These are phyloP conservation scores for Umbelopsis ramanniana DNA, from an alignment of 192 early-diverging fungal genomes.

Conservation along the genomic window DNA sequence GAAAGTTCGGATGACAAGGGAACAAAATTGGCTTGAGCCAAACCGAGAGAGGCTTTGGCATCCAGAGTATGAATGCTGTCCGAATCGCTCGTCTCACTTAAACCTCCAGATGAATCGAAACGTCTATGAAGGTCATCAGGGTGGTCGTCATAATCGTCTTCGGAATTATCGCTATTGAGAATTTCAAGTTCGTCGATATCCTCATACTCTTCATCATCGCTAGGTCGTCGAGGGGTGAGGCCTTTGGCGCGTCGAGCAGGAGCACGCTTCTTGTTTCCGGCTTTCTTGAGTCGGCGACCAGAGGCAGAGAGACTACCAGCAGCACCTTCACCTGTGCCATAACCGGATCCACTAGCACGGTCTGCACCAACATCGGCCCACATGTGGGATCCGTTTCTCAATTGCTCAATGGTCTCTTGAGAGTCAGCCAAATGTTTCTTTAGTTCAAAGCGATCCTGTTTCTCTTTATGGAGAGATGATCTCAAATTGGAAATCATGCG, in stretches of 20 bases:
- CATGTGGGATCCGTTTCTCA: constrained; percentile 49
- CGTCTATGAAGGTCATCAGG: not conserved
- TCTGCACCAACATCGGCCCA: constrained; percentile 33
- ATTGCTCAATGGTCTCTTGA: constrained; percentile 60
- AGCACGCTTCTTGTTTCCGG: constrained; percentile 24
- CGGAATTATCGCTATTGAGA: constrained; percentile 15
- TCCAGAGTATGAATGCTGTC: constrained; percentile 6
- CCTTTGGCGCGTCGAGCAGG: constrained; percentile 7
- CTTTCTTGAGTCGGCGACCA: constrained; percentile 6
- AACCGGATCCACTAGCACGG: not conserved
- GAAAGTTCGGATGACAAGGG: constrained; percentile 36
- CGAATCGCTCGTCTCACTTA: constrained; percentile 7
- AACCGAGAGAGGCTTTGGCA: not conserved
- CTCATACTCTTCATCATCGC: constrained; percentile 21
- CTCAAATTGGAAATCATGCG: constrained; percentile 59
- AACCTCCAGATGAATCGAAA: not conserved
- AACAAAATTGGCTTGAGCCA: constrained; percentile 20
- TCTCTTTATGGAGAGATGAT: constrained; percentile 55
- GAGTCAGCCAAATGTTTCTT: constrained; percentile 57
- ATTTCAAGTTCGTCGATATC: constrained; percentile 14
- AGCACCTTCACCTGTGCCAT: constrained; percentile 1
- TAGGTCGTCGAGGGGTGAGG: not conserved
- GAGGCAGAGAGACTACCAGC: constrained; percentile 3
- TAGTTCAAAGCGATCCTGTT: constrained; percentile 57
- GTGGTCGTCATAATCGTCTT: constrained; percentile 13